A percentile compares a stretch with the other conserved stretches of the same genome.
Evolutionary conservation across 345 rosid genomes (phyloP).

Genomic region (Rhizophora mangle): DNA sequence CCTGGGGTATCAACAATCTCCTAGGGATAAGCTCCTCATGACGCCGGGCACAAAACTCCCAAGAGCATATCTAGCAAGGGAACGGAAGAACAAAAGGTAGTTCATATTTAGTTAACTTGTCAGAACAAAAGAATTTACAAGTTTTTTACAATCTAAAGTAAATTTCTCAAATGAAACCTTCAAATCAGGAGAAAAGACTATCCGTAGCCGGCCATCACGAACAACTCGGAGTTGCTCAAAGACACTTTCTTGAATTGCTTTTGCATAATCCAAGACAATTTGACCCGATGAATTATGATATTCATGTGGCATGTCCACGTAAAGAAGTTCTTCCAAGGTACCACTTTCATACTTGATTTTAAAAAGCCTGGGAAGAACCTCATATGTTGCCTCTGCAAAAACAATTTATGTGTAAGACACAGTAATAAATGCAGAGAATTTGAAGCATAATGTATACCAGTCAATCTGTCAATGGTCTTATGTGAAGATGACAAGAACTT

Average conservation of each 20-base stretch:
- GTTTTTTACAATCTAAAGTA: not conserved
- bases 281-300: constrained; percentile 86
- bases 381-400: constrained; percentile 79
- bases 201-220: constrained; percentile 94
- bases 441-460: not conserved
- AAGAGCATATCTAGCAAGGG: constrained; percentile 68
- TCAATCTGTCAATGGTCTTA: not conserved
- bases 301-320: constrained; percentile 94
- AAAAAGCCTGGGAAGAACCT: constrained; percentile 98
- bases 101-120: not conserved
- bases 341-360: constrained; percentile 99
- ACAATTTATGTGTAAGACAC: constrained; percentile 22
- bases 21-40: constrained; percentile 98
- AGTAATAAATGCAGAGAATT: not conserved
- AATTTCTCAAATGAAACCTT: constrained; percentile 47
- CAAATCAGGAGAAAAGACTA: constrained; percentile 89
- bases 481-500: not conserved
- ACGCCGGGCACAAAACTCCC: constrained; percentile 99
- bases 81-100: constrained; percentile 1
- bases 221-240: constrained; percentile 98
- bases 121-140: not conserved
- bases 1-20: constrained; percentile 91
- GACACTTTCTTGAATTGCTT: constrained; percentile 98
- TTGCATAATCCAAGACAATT: constrained; percentile 94
- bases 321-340: constrained; percentile 88